A percentile compares a stretch with the other conserved stretches of the same genome.
Conservation (phyloP, 768 basidiomycete genomes). For the Panaeolus cyanescens region DNA sequence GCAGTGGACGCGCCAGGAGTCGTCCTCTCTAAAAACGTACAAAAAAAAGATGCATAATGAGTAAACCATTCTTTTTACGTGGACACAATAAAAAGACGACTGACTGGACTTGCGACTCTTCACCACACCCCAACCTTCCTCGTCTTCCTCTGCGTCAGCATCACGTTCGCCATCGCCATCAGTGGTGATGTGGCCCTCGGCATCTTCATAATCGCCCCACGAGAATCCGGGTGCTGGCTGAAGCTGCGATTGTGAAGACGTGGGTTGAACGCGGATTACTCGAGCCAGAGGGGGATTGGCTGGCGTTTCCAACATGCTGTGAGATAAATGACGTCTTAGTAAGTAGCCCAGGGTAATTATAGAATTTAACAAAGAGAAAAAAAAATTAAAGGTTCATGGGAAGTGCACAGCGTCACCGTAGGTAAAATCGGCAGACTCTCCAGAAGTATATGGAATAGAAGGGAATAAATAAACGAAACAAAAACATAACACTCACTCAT, state of each 20-base stretch:
- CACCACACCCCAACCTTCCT: conserved; percentile 82
- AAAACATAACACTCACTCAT: conserved; percentile 46
- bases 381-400: not conserved
- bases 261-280: conserved; percentile 68
- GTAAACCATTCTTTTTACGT: no score
- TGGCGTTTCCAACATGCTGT: conserved; percentile 65
- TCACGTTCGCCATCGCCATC: conserved; percentile 47
- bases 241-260: conserved; percentile 39
- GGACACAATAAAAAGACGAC: conserved; percentile 10
- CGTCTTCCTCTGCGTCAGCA: conserved; percentile 74
- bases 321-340: conserved; percentile 6
- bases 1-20: not conserved
- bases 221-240: conserved; percentile 66
- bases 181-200: conserved; percentile 28
- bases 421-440: not conserved
- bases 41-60: no score
- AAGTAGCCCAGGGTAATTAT: not conserved
- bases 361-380: conserved; percentile 2
- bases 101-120: conserved; percentile 52
- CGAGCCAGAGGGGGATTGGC: conserved; percentile 58
- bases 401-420: not conserved
- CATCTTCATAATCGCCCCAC: conserved; percentile 80
- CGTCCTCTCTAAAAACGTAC: not conserved
- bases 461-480: not conserved
- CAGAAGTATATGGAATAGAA: not conserved